Conservation (phyloP, 2,329 filamentous ascomycete species). For the Juglanconis sp. region DNA sequence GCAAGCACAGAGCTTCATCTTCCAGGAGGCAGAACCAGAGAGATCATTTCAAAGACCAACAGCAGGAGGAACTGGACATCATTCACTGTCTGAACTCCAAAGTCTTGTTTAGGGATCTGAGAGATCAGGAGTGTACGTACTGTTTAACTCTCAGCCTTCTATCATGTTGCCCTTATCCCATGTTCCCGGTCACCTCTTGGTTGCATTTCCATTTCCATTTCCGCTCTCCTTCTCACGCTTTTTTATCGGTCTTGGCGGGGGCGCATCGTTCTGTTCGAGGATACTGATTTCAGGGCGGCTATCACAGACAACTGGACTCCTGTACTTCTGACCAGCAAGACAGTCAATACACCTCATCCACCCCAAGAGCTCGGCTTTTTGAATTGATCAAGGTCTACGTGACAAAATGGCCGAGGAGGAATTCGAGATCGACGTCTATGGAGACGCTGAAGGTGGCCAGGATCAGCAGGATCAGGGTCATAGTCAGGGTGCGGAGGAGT, state of each 20-base stretch:
- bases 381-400: conserved; percentile 11
- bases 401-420: conserved; percentile 64
- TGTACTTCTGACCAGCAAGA: conserved; percentile 35
- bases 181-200: conserved; percentile 21
- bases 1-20: conserved; percentile 67
- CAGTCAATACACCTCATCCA: conserved; percentile 29
- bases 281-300: conserved; percentile 21
- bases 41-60: neutral
- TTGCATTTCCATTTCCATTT: conserved; percentile 17
- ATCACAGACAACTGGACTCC: conserved; percentile 24
- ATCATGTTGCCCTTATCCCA: conserved; percentile 31
- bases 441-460: conserved; percentile 41
- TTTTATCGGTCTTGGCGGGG: neutral
- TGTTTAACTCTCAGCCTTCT: conserved; percentile 38
- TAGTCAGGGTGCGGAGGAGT: conserved; percentile 39
- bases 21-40: conserved; percentile 25
- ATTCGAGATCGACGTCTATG: conserved; percentile 72
- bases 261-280: conserved; percentile 8
- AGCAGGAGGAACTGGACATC: conserved; percentile 18
- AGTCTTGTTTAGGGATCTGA: conserved; percentile 28
- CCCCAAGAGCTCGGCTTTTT: conserved; percentile 16
- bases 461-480: conserved; percentile 28
- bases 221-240: conserved; percentile 8
- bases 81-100: conserved; percentile 21
- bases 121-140: conserved; percentile 52